These are phyloP conservation scores for Lentinula raphanica DNA, from an alignment of 768 basidiomycete species.

Conservation along the genomic window DNA sequence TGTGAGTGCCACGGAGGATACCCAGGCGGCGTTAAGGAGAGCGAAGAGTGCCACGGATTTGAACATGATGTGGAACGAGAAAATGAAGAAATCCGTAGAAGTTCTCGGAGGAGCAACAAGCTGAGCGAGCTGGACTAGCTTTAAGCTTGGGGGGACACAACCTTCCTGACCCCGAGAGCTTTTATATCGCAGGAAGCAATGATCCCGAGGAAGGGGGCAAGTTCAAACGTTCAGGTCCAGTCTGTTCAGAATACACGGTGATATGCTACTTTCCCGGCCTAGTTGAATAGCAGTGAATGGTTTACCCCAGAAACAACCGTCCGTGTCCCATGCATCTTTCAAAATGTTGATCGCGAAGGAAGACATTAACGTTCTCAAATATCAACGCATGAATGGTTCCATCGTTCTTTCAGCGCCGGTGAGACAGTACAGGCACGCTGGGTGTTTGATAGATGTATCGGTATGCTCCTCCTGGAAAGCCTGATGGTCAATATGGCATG, in stretches of 20 bases:
- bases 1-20: slow-evolving; percentile 2
- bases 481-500: not conserved
- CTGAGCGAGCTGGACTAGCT: not conserved
- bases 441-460: not conserved
- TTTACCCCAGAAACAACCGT: too few relatives aligned
- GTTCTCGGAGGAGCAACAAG: not conserved
- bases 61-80: slow-evolving; percentile 9
- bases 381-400: not conserved
- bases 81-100: too few relatives aligned
- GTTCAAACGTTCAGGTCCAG: not conserved
- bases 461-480: not conserved
- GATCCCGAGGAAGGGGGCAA: not conserved
- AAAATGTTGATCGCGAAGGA: not conserved
- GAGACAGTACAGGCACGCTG: not conserved
- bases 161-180: not conserved
- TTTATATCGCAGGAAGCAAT: not conserved
- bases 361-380: not conserved
- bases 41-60: slow-evolving; percentile 12
- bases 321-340: not conserved
- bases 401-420: not conserved
- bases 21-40: slow-evolving; percentile 10
- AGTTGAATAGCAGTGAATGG: not conserved
- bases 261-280: not conserved
- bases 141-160: not conserved
- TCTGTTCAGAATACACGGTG: too few relatives aligned